These are phyloP conservation scores for Rugonectria rugulosa DNA, from an alignment of 2,329 filamentous ascomycete genomes.

Conservation along the genomic window DNA sequence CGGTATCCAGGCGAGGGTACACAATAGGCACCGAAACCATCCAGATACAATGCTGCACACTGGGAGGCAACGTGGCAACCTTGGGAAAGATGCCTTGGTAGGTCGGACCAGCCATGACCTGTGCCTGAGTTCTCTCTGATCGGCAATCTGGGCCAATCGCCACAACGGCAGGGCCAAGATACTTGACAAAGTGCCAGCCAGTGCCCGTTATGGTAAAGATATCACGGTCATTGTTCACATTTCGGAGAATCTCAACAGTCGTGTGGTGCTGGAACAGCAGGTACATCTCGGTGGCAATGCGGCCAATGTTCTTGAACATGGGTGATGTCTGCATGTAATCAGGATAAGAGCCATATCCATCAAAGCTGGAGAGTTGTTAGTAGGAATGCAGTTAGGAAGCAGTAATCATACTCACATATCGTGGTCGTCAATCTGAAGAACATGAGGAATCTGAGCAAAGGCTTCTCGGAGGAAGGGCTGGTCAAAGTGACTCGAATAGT, in stretches of 20 bases:
- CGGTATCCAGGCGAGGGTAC: conserved; percentile 89
- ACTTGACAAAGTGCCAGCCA: conserved; percentile 99
- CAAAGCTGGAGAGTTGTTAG: conserved; percentile 69
- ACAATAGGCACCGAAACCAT: conserved; percentile 91
- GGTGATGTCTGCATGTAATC: conserved; percentile 98
- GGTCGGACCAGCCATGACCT: conserved; percentile 94
- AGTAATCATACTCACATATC: conserved; percentile 78
- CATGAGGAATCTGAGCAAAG: conserved; percentile 95
- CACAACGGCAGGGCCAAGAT: conserved; percentile 87
- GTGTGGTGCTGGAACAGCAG: conserved; percentile 98
- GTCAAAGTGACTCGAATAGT: conserved; percentile 98
- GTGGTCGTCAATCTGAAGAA: conserved; percentile 93
- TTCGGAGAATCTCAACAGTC: conserved; percentile 89
- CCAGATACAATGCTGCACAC: conserved; percentile 96
- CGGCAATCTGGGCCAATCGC: conserved; percentile 91
- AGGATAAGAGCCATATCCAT: conserved; percentile 96
- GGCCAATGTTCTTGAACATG: conserved; percentile 97
- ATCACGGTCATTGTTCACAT: conserved; percentile 86
- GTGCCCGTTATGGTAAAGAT: conserved; percentile 97
- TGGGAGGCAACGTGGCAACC: conserved; percentile 86
- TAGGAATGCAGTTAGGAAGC: neutral
- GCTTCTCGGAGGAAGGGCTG: conserved; percentile 94
- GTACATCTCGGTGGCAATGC: conserved; percentile 97
- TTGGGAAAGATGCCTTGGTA: conserved; percentile 98
- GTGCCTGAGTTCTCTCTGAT: conserved; percentile 87